Base-by-base conservation (phyloP, 108 stramenopile genomes). In the Skeletonema marinoi region DNA sequence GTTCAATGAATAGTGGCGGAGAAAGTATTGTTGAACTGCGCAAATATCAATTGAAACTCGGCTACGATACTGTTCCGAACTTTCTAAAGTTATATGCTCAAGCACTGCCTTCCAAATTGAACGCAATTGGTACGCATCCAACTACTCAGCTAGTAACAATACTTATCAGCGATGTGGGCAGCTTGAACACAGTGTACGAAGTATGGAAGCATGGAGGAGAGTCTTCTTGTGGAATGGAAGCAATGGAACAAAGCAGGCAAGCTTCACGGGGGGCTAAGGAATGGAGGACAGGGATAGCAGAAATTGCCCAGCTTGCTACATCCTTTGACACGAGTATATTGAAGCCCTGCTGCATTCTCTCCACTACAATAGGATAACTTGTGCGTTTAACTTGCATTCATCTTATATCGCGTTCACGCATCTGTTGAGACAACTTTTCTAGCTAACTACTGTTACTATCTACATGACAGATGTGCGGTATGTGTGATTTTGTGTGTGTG, bases 1-100 rank as follows among this genome's bases (percentile, higher is more conserved):
- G 31, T 33, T 59, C 30, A 35, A 19, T 30, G 19, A 60, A 68
- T 14, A 54, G 56, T 21, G 14, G 42, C 35, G 38, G 30, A 16
- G 58, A 74, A n/a, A 48, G 71, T 54, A 86, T 90, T 29, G 68
- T 89, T 38, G 89, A 93, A 80, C 46, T 90, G 13, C 78, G 92
- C 32, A 76, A 87, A 50, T 92, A 92, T 65, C 73, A 92, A 66
- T 67, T 92, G 38, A 80, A 73, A 51, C 71, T 92, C 0, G 92
- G 92, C 19, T 93, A 90, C 71, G 92, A 90, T 56, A 88, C 88
- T 12, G 90, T 90, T 2, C 92, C 92, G 10, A 80, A 81, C 19
- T 90, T 90, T 59, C 65, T 90, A 1, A 56, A 82, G 11, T 31
- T 87, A 10, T 93, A 89, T 70, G 74, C 70, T n/a, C 59, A 74